Base-by-base conservation (phyloP, 495 filamentous ascomycete species). In the Penicillium crystallinum region DNA sequence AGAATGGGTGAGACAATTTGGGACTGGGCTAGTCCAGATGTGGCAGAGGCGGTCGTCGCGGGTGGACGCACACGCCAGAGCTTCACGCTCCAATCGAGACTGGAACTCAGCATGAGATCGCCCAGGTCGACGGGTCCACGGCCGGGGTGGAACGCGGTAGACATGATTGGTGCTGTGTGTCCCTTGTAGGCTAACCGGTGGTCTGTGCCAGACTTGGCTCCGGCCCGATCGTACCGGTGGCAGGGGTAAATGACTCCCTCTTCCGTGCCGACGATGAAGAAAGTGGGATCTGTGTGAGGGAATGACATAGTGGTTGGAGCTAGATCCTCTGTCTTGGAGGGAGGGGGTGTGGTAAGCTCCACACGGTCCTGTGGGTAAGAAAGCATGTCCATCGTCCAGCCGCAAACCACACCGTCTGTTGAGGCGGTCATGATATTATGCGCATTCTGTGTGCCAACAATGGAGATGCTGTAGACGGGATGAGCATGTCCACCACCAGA, bases 231-330 rank as follows among this genome's bases (percentile, higher is more conserved):
- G 69, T 97, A 97, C 30, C 93, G 85, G 65, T 97, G 95, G 68
- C 93, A 96, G 1, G 93, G 90, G 70, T 89, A 93, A 54, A 99
- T 96, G 49, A 86, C 81, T 27, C 93, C 93, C 76, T 97, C 91
- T 73, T 99, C 93, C 3, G 91, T 95, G 36, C 93, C 93, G 25
- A 95, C 88, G 29, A 99, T 85, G 77, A 97, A 97, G 68, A 95
- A 96, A 2, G 93, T 97, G 14, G 93, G 93, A 61, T 99, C 95
- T 1, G 89, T 86, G 60, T 92, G 81, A 6, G 93, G 95, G 75
- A 99, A 99, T 18, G 89, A 90, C 81, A 97, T 92, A 72, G 90
- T 95, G 4, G 89, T 96, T 19, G 95, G 93, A n/a, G 87, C 86
- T 11, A 97, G 80, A 60, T 97, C 93, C 69, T 98, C 93, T 3